A percentile compares a stretch with the other conserved stretches of the same genome.
These are phyloP conservation scores for Kwoniella sp. DNA, from an alignment of 768 basidiomycete species.

Conservation along the genomic window DNA sequence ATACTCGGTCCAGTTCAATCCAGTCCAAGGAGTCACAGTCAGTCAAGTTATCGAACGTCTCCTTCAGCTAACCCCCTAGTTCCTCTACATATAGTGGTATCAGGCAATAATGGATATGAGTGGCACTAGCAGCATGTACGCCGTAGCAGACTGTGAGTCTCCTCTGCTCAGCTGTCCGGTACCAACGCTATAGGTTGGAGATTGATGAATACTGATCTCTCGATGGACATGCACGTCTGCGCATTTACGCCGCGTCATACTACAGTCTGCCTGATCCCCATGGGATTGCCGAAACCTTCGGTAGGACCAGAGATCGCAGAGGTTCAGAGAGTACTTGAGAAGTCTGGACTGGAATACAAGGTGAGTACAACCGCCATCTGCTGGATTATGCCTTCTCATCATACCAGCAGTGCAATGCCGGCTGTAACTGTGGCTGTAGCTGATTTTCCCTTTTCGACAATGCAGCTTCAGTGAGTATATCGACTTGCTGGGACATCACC, in stretches of 20 bases:
- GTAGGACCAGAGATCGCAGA: constrained; percentile 52
- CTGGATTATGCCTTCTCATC: neutral
- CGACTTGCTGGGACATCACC: no score
- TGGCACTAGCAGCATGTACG: constrained; percentile 24
- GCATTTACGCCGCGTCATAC: no score
- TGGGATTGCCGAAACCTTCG: constrained; percentile 46
- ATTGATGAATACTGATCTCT: no score
- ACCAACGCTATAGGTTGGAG: no score
- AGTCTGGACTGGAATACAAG: constrained; percentile 79
- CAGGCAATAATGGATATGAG: neutral
- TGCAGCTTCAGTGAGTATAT: constrained; percentile 3
- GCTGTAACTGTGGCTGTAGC: neutral
- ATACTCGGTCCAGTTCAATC: no score
- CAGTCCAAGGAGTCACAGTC: no score
- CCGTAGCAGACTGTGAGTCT: constrained; percentile 54
- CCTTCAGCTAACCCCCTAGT: no score
- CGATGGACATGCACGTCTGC: no score
- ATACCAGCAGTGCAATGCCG: no score
- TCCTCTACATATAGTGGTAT: no score
- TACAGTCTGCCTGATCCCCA: constrained; percentile 55
- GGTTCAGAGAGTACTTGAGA: constrained; percentile 78
- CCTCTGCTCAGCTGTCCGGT: no score
- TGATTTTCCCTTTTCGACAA: neutral
- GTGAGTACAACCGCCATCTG: constrained; percentile 55
- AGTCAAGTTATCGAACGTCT: no score